Conservation (phyloP, 2,329 filamentous ascomycete species). For the Moelleriella libera region DNA sequence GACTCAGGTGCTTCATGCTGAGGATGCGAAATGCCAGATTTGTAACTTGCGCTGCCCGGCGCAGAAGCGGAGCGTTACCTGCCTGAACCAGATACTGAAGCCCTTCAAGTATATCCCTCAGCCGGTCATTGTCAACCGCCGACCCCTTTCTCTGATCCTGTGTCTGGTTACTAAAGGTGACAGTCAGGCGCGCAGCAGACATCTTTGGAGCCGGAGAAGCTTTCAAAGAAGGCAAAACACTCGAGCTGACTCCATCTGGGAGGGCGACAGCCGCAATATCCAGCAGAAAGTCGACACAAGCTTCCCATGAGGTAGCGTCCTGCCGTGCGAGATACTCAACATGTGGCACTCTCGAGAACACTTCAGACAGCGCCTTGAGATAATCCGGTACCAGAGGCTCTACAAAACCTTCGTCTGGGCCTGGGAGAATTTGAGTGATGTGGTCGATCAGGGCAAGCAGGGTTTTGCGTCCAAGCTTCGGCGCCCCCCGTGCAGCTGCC, state of each 20-base stretch:
- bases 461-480: conserved; percentile 60
- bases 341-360: conserved; percentile 63
- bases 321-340: conserved; percentile 59
- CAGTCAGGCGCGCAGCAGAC: conserved; percentile 13
- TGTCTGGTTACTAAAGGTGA: conserved; percentile 14
- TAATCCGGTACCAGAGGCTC: conserved; percentile 63
- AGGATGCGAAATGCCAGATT: conserved; percentile 46
- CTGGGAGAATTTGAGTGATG: conserved; percentile 60
- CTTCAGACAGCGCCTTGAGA: conserved; percentile 54
- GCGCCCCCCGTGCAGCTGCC: conserved; percentile 54
- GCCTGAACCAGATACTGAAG: conserved; percentile 48
- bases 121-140: conserved; percentile 16
- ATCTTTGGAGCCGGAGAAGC: conserved; percentile 30
- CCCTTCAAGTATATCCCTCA: conserved; percentile 39
- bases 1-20: conserved; percentile 38
- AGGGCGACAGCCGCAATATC: conserved; percentile 39
- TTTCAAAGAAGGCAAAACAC: background rate
- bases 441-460: conserved; percentile 69
- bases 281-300: conserved; percentile 57
- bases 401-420: conserved; percentile 45
- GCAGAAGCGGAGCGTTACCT: conserved; percentile 52
- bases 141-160: conserved; percentile 15
- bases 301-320: conserved; percentile 49
- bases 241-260: conserved; percentile 19
- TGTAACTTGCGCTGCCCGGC: conserved; percentile 41